phyloP scores from a whole-genome alignment of 78 protist species.

The slime mould (Dictyostelium discoideum) region dicty_2.7 NC_007089.4:6087501-6088000 shows the following conservation, averaged over 20 bases:
- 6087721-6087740: conserved; percentile 63
- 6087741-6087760: conserved; percentile 55
- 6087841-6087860: not conserved
- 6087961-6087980: conserved; percentile 44
- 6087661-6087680: not conserved
- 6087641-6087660: not conserved
- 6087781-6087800: conserved; percentile 23
- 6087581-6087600: not conserved
- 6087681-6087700: not conserved
- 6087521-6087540: not conserved
- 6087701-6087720: not conserved
- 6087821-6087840: conserved; percentile 55
- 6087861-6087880: conserved; percentile 20
- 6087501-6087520: not conserved
- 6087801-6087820: not conserved
- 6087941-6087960: conserved; percentile 69
- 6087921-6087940: conserved; percentile 45
- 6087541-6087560: not conserved
- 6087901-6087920: conserved; percentile 45
- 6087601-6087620: not conserved
- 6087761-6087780: conserved; percentile 30
- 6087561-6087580: conserved; percentile 4
- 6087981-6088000: conserved; percentile 48
- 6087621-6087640: not conserved
- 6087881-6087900: conserved; percentile 60